Evolutionary conservation across 805 yeast species (phyloP).

Genomic region (Suhomyces vadensis): DNA sequence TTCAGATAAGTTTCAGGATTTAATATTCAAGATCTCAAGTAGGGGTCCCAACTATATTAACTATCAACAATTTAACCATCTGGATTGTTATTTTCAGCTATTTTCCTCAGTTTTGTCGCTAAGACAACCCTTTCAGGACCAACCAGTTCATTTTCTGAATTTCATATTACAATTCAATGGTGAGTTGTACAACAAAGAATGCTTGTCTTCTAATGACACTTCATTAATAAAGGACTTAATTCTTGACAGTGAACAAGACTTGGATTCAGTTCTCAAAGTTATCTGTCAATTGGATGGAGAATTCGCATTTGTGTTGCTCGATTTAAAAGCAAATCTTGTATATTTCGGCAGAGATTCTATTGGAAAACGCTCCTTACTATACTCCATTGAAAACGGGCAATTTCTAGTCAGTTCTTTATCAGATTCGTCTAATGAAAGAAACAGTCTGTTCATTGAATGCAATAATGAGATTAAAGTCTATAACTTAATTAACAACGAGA

Average conservation of each 20-base stretch:
- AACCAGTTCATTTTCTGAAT: conserved; percentile 52
- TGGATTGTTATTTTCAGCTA: conserved; percentile 27
- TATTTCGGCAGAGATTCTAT: conserved; percentile 83
- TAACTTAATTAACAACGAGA: conserved; percentile 22
- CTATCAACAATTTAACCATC: conserved; percentile 14
- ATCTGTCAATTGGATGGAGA: conserved; percentile 68
- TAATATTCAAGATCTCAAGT: conserved; percentile 12
- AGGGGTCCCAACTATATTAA: conserved; percentile 65
- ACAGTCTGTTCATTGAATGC: conserved; percentile 51
- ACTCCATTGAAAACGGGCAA: conserved; percentile 29
- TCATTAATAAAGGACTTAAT: conserved; percentile 42
- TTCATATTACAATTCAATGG: conserved; percentile 80
- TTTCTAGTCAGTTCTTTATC: conserved; percentile 42
- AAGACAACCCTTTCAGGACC: conserved; percentile 74
- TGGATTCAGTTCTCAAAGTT: conserved; percentile 40
- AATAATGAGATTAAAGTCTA: conserved; percentile 49
- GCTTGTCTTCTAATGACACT: conserved; percentile 62
- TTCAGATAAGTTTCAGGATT: conserved; percentile 2
- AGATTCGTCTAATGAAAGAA: conserved; percentile 13
- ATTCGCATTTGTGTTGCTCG: conserved; percentile 66
- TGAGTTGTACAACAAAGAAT: conserved; percentile 70
- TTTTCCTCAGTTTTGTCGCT: conserved; percentile 79
- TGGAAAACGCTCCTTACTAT: conserved; percentile 79
- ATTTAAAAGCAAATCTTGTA: conserved; percentile 37
- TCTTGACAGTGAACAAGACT: conserved; percentile 5